Evolutionary conservation across 805 yeast genomes (phyloP).

Genomic region (Novakomyces olei): DNA sequence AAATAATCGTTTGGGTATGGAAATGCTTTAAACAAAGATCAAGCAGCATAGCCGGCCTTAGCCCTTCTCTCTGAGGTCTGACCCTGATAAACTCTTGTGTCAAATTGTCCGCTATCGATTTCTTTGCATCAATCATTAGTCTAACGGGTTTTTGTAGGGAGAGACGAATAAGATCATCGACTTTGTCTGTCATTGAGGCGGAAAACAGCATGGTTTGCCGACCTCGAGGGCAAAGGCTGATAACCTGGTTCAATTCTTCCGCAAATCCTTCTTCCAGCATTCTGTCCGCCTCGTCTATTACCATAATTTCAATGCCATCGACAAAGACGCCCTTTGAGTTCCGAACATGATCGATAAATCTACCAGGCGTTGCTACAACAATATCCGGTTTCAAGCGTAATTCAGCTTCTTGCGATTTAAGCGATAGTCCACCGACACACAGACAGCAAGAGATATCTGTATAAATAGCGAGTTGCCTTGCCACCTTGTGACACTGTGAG

Average conservation of each 20-base stretch:
- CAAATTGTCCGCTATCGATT: constrained; percentile 75
- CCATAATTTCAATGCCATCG: constrained; percentile 76
- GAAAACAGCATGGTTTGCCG: constrained; percentile 88
- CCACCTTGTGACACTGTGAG: constrained; percentile 87
- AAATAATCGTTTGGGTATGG: constrained; percentile 60
- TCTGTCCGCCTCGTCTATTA: constrained; percentile 95
- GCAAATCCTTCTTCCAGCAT: constrained; percentile 99
- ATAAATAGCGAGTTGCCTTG: constrained; percentile 57
- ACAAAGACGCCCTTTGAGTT: constrained; percentile 84
- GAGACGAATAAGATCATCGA: constrained; percentile 67
- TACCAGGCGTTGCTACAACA: constrained; percentile 96
- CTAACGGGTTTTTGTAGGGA: constrained; percentile 80
- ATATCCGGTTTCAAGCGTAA: constrained; percentile 82
- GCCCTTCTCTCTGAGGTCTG: constrained; percentile 55
- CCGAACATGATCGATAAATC: constrained; percentile 89
- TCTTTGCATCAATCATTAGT: constrained; percentile 91
- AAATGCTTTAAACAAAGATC: constrained; percentile 49
- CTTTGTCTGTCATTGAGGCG: constrained; percentile 92
- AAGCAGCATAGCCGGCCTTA: constrained; percentile 65
- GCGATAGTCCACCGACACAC: constrained; percentile 94
- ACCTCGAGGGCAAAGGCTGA: constrained; percentile 65
- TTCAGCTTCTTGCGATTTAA: constrained; percentile 89
- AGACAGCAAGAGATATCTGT: constrained; percentile 66
- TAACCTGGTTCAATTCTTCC: constrained; percentile 75
- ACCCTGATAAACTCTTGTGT: constrained; percentile 87